Conservation (phyloP, 2,329 filamentous ascomycete species). For the Epichloe bromicola region DNA sequence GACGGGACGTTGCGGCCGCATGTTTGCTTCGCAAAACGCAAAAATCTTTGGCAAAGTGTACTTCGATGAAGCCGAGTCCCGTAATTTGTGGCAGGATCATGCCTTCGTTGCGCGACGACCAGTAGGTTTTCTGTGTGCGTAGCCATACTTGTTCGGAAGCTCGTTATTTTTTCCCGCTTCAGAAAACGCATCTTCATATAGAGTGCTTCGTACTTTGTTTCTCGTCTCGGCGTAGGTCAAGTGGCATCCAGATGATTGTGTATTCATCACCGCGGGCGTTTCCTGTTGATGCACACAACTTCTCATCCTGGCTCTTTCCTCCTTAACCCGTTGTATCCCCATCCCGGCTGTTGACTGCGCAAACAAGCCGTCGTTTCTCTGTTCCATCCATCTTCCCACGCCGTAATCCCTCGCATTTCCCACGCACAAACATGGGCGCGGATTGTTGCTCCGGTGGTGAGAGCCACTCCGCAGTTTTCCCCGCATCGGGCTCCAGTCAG, state of each 20-base stretch:
- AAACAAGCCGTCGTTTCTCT: neutral
- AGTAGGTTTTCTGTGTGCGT: neutral
- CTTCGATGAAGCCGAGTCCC: neutral
- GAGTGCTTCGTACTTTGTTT: too few relatives aligned
- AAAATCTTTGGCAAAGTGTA: neutral
- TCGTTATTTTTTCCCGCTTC: too few relatives aligned
- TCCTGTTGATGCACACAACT: neutral
- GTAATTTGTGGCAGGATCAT: neutral
- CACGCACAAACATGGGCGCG: slow-evolving; percentile 5
- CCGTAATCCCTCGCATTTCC: neutral
- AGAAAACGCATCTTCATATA: too few relatives aligned
- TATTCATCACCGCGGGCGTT: too few relatives aligned
- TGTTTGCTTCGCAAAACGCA: neutral
- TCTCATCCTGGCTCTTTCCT: neutral
- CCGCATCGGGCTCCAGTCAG: neutral
- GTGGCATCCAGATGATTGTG: too few relatives aligned
- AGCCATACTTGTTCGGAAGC: neutral
- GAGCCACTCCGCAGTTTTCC: neutral
- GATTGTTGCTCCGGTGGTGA: slow-evolving; percentile 7
- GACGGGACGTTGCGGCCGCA: neutral
- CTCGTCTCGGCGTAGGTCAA: too few relatives aligned
- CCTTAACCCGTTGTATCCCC: neutral
- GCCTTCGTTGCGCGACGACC: neutral
- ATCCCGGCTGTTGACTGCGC: neutral
- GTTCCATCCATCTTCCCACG: neutral